Evolutionary conservation across 2,329 filamentous ascomycete species (phyloP).

Genomic region (Alternaria triticina): DNA sequence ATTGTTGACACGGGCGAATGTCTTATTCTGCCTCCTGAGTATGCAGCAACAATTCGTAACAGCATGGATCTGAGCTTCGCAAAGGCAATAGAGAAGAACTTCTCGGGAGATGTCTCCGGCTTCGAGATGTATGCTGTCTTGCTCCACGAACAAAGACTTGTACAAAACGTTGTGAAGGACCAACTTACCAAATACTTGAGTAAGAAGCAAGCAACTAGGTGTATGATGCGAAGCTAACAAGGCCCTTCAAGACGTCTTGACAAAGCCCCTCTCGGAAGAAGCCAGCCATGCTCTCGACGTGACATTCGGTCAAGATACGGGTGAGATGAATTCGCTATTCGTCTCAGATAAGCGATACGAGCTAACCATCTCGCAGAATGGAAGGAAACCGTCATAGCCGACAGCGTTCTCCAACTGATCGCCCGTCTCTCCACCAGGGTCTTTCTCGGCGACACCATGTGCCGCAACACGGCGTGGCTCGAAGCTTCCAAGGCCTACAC

Average conservation of each 20-base stretch:
- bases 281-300: not conserved
- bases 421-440: conserved; percentile 1
- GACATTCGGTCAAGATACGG: not conserved
- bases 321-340: not conserved
- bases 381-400: not conserved
- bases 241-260: not conserved
- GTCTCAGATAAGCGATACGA: not conserved
- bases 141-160: not conserved
- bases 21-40: not conserved
- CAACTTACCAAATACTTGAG: not conserved
- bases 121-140: not conserved
- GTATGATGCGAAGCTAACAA: not conserved
- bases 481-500: conserved; percentile 43
- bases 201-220: not conserved
- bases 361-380: not conserved
- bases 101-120: not conserved
- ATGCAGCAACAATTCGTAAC: not conserved
- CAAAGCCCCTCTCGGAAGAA: not conserved
- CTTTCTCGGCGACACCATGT: conserved; percentile 48
- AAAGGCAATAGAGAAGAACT: not conserved
- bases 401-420: not conserved
- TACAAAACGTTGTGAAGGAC: not conserved
- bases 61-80: not conserved
- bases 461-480: conserved; percentile 50
- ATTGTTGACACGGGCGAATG: not conserved